Conservation (phyloP, 1,284 basidiomycete genomes). For the Ceraceosorus bombacis region DNA sequence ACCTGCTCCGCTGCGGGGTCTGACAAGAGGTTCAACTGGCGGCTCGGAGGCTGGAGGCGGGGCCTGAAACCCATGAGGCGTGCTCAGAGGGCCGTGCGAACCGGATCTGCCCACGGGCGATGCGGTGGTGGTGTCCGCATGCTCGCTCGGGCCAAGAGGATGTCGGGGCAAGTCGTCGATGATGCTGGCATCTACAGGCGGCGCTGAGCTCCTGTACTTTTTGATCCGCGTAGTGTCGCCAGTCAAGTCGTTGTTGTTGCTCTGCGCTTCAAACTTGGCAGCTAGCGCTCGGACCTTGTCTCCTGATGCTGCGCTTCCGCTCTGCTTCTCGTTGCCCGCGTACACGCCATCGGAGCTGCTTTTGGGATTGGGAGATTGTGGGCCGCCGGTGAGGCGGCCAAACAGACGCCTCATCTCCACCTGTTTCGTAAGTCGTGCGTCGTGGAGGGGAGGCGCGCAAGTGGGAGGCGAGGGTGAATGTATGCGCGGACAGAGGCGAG, state of each 20-base stretch:
- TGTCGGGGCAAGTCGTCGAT: constrained; percentile 11
- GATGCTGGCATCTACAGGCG: not conserved
- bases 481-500: too few relatives aligned
- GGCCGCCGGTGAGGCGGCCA: constrained; percentile 26
- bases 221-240: not conserved
- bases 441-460: too few relatives aligned
- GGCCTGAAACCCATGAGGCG: not conserved
- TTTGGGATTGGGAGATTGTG: constrained; percentile 4
- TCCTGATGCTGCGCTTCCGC: constrained; percentile 4
- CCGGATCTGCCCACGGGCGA: constrained; percentile 11
- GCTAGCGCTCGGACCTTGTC: constrained; percentile 24
- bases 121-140: not conserved
- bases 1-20: not conserved
- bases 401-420: constrained; percentile 31
- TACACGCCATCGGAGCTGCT: not conserved
- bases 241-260: not conserved
- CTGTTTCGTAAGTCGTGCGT: not conserved
- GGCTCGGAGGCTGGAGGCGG: not conserved
- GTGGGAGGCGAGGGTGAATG: too few relatives aligned
- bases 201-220: constrained; percentile 3
- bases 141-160: constrained; percentile 13
- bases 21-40: not conserved
- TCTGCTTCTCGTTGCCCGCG: not conserved
- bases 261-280: constrained; percentile 22
- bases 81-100: not conserved